Evolutionary conservation across 139 green algal genomes (phyloP), one percentile per base, ranked within the genome.

Genomic region (Eudorina sp.): DNA sequence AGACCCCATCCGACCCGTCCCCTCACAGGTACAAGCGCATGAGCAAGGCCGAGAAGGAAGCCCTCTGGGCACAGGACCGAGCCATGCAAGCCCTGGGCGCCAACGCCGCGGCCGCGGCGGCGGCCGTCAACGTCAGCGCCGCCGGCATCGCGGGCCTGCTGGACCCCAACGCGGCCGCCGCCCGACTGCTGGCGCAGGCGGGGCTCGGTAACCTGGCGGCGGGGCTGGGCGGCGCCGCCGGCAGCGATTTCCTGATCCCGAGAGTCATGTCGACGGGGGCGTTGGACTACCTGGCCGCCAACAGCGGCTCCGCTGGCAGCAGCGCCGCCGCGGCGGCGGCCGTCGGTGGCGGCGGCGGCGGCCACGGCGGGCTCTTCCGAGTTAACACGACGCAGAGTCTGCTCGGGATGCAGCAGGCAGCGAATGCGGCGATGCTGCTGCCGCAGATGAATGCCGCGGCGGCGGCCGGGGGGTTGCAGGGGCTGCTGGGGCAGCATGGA

Each of bases 21-120:
- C 45, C 9, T 21, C 14, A 14, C 60, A 87, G 81, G 40, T 97
- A 97, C 94, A 96, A 96, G 90, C 91, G 93, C 87, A 97, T 97
- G 95, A 93, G 78, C 88, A 95, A 96, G 89, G 82, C 89, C 34
- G 95, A 97, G 91, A 97, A 97, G 90, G 95, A 96, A 79, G 86
- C 92, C 7, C 89, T 97, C 53, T 97, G 94, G 94, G 93, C 92
- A 2, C 90, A 93, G 21, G 94, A 97, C 92, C 74, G 91, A 0
- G 74, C 73, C 34, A 89, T 92, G 79, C 84, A 90, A 60, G 89
- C 90, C 53, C 48, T 89, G 48, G 75, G 75, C 53, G 70, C 46
- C 41, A 88, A 88, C 51, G 73, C 85, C 40, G 55, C 70, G 3
- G 88, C 84, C 27, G 43, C 74, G 21, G 74, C 85, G 41, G 81